Evolutionary conservation across 768 basidiomycete species (phyloP).

Genomic region (Lentinula raphanica): DNA sequence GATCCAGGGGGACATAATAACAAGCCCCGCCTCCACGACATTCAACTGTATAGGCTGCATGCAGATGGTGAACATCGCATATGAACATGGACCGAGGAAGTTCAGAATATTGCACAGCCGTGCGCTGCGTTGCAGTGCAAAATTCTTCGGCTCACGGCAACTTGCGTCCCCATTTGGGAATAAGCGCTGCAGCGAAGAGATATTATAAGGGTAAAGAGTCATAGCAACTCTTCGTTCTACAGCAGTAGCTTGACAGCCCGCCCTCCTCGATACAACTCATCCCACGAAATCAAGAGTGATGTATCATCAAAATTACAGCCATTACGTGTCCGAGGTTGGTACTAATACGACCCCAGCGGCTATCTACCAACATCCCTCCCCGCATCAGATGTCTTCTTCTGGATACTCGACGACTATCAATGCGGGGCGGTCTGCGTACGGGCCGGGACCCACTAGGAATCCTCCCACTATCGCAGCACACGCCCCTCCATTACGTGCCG

Average conservation of each 20-base stretch:
- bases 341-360: background rate
- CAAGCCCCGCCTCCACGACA: too few species aligned
- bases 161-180: background rate
- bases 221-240: background rate
- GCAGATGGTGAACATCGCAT: too few species aligned
- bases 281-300: background rate
- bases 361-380: background rate
- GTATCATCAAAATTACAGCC: background rate
- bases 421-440: background rate
- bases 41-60: too few species aligned
- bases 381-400: conserved; percentile 3
- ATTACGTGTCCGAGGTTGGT: background rate
- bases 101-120: background rate
- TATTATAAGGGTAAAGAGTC: background rate
- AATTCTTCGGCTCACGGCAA: background rate
- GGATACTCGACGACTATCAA: background rate
- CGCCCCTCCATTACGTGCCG: background rate
- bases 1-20: too few species aligned
- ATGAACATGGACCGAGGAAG: background rate
- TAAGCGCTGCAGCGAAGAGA: background rate
- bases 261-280: background rate
- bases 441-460: background rate
- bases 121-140: background rate
- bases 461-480: background rate
- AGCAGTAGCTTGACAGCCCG: background rate